These are phyloP conservation scores for Zarea fungicola DNA, from an alignment of 2,329 filamentous ascomycete species.

Conservation along the genomic window DNA sequence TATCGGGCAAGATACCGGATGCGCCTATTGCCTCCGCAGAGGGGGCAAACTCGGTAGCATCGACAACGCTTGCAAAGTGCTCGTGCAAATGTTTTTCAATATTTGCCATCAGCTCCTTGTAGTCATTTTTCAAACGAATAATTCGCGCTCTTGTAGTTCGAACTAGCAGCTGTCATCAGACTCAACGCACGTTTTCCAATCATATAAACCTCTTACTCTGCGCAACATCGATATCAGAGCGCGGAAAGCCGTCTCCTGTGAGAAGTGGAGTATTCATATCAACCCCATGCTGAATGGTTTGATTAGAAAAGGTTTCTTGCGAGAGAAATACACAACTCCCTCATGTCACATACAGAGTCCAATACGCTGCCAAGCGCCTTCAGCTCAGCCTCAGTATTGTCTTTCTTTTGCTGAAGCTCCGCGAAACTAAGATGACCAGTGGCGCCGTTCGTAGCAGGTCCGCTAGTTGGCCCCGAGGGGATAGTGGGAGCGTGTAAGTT, in stretches of 20 bases:
- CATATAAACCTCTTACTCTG: constrained; percentile 62
- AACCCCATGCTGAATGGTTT: constrained; percentile 72
- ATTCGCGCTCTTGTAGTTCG: constrained; percentile 90
- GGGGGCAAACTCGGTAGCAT: constrained; percentile 36
- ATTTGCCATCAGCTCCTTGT: constrained; percentile 77
- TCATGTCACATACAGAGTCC: constrained; percentile 64
- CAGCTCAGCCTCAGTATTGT: constrained; percentile 79
- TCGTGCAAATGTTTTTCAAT: constrained; percentile 86
- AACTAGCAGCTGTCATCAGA: constrained; percentile 47
- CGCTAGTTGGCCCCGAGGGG: constrained; percentile 69
- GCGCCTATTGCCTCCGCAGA: constrained; percentile 16
- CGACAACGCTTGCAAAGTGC: constrained; percentile 71
- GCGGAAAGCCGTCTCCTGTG: constrained; percentile 85
- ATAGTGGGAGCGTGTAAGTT: constrained; percentile 55
- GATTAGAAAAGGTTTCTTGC: constrained; percentile 18
- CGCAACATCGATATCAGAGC: constrained; percentile 89
- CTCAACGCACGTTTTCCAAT: neutral
- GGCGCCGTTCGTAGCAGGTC: constrained; percentile 54
- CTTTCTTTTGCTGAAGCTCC: constrained; percentile 80
- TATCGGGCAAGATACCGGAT: constrained; percentile 26
- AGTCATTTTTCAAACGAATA: constrained; percentile 85
- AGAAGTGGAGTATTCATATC: constrained; percentile 86
- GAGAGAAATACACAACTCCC: neutral
- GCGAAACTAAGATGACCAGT: constrained; percentile 62
- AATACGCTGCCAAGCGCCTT: constrained; percentile 78